Conservation (phyloP, 1,139 yeast genomes). For the Geotrichum histeridarum region DNA sequence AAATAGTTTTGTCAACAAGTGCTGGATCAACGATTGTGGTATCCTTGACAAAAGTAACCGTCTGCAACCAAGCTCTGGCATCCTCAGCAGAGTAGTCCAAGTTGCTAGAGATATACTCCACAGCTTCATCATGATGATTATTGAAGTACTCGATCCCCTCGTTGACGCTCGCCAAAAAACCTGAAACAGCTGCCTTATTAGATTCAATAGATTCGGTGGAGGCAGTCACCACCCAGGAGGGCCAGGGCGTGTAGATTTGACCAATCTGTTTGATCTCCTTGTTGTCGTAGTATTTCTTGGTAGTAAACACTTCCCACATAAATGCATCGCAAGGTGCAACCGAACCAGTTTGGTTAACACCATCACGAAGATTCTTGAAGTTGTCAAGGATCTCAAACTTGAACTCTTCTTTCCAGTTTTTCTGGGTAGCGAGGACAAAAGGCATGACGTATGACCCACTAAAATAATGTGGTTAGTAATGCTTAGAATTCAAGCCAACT, state of each 20-base stretch:
- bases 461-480: slow-evolving; percentile 7
- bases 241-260: slow-evolving; percentile 92
- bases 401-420: slow-evolving; percentile 41
- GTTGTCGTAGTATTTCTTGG: slow-evolving; percentile 75
- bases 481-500: no score
- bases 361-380: slow-evolving; percentile 70
- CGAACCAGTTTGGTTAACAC: slow-evolving; percentile 53
- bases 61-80: slow-evolving; percentile 72
- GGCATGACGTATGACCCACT: slow-evolving; percentile 91
- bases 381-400: slow-evolving; percentile 56
- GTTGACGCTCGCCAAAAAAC: slow-evolving; percentile 52
- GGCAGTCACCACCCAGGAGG: slow-evolving; percentile 81
- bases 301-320: slow-evolving; percentile 94
- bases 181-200: slow-evolving; percentile 35
- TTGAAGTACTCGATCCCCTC: slow-evolving; percentile 66
- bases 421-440: slow-evolving; percentile 67
- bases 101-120: slow-evolving; percentile 56
- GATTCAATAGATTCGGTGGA: slow-evolving; percentile 37
- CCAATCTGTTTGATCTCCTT: slow-evolving; percentile 79
- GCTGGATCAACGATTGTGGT: slow-evolving; percentile 48
- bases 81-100: slow-evolving; percentile 75
- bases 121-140: slow-evolving; percentile 57
- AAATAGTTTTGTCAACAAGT: slow-evolving; percentile 54
- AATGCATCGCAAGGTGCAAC: slow-evolving; percentile 65
- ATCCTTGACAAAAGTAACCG: slow-evolving; percentile 57